Base-by-base conservation (phyloP, 768 basidiomycete species). In the Auriscalpium orientale region DNA sequence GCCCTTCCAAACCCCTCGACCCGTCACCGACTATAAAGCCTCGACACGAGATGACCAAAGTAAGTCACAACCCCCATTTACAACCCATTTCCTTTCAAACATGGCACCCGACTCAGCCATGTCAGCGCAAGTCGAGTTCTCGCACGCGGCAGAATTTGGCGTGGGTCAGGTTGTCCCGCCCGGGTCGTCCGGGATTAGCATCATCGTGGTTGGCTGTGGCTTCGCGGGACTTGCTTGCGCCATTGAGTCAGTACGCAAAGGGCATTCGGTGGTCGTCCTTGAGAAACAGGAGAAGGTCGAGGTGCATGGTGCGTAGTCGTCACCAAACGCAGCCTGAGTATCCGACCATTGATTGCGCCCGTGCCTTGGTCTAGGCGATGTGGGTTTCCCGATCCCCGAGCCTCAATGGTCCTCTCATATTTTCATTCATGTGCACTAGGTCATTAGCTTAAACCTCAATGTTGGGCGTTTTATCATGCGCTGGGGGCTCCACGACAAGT, bases 211-310 rank as follows among this genome's bases (percentile, higher is more conserved):
- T 40, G 66, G 63, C 46, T 62, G 62, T 18, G 64, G 68, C 20
- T 65, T 66, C 47, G 65, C 58, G 4, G 70, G 68, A 4, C 55
- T 72, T 5, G 64, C 63, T 3, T 66, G 65, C 47, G 68, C 67
- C 11, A 63, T 72, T 44, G 68, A 66, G 53, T 63, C 60, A 33
- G 62, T 62, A 16, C 46, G 64, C 18, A 62, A 57, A 44, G 60
- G 61, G 5, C 64, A 64, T 58, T 55, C 65, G 10, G 64, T 65
- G 28, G 58, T 40, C 28, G 47, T 70, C 18, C 50, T 66, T n/a
- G 64, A 66, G 53, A 61, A 62, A 48, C 60, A 62, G 38, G 53
- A 53, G 21, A 55, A 58, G 43, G 51, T 64, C 43, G 54, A 52
- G 11, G 49, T 54, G 8, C 49, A 62, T 38, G 59, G 62, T 61